Percentiles rank a stretch among this genome's conserved stretches.
Conservation (phyloP, 208 protist genomes). For the Leishmania turanica region DNA sequence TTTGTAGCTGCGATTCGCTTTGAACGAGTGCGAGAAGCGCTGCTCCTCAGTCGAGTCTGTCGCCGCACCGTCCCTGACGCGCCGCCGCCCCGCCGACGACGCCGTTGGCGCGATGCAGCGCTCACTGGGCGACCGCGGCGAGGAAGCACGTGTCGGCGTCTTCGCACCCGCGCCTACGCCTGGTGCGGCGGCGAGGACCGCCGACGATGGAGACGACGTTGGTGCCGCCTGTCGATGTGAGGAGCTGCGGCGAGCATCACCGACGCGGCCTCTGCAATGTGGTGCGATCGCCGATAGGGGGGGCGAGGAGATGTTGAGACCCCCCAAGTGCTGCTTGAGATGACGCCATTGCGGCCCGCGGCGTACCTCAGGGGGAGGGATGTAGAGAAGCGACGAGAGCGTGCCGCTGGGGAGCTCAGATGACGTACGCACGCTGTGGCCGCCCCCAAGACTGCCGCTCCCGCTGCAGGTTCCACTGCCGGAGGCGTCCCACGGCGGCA, state of each 20-base stretch:
- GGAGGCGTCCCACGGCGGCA: neutral
- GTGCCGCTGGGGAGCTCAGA: conserved; percentile 11
- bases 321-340: conserved; percentile 26
- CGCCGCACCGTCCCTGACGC: neutral
- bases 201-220: neutral
- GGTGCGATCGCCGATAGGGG: neutral
- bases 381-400: conserved; percentile 30
- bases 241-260: neutral
- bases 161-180: neutral
- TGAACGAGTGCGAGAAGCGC: neutral
- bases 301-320: neutral
- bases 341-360: conserved; percentile 33
- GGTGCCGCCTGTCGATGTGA: neutral
- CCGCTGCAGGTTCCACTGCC: neutral
- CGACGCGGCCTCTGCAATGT: neutral
- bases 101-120: neutral
- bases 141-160: neutral
- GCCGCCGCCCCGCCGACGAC: neutral
- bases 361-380: conserved; percentile 25
- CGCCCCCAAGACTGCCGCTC: neutral
- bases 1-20: conserved; percentile 6
- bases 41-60: neutral
- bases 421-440: neutral
- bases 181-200: neutral
- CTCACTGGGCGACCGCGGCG: neutral